phyloP scores from a whole-genome alignment of 129 eudicot species.

The Daucus carota region DNA sequence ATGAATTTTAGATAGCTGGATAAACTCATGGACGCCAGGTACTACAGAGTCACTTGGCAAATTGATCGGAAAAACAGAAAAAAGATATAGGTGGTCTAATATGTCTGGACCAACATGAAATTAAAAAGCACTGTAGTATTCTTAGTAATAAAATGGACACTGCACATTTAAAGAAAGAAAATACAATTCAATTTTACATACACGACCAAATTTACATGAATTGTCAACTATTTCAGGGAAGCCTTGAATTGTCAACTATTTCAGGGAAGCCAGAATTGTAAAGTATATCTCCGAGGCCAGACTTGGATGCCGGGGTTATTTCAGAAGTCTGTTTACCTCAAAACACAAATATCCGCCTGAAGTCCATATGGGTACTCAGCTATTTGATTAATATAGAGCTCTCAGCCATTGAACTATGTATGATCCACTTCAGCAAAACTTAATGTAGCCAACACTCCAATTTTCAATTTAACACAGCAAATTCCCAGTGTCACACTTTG shows the following conservation, averaged over 20 bases:
- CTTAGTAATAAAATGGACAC: neutral
- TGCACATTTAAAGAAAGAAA: neutral
- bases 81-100: too few relatives aligned
- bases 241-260: neutral
- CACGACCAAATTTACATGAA: neutral
- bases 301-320: neutral
- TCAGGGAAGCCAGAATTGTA: neutral
- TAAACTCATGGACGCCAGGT: too few relatives aligned
- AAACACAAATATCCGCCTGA: neutral
- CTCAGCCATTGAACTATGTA: neutral
- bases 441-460: neutral
- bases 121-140: neutral
- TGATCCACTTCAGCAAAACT: neutral
- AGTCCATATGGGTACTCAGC: neutral
- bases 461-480: neutral
- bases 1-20: neutral
- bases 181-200: neutral
- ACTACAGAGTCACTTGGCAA: neutral
- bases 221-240: neutral
- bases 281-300: neutral
- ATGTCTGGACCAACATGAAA: neutral
- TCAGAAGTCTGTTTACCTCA: neutral
- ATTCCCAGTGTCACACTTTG: constrained; percentile 34
- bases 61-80: neutral
- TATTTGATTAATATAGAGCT: neutral